Evolutionary conservation across 495 filamentous ascomycete species (phyloP), one percentile per base, ranked within the genome.

Genomic region (Aspergillus campestris): DNA sequence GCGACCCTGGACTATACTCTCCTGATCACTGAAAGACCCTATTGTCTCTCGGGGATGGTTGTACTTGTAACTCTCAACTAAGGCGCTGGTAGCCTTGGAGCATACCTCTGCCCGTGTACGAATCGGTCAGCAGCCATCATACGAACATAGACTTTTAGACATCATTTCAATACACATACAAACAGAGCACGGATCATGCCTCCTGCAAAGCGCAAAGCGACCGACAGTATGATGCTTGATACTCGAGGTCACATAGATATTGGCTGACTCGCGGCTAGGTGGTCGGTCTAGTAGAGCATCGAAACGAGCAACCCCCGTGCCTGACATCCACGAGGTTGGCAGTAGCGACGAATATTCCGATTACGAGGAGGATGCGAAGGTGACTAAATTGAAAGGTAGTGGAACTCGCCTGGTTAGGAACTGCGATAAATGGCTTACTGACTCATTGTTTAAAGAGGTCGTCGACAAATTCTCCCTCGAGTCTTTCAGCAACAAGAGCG

Each of bases 281-380:
- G 75, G 70, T 50, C 67, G 69, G 49, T 78, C 72, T 29, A 76
- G 74, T 40, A 77, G 74, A 54, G 71, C 70, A 7, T 84, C 83
- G 36, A 82, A 79, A 55, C 68, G 78, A 44, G 77, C 82, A 30
- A 86, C 83, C 13, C 84, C 84, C 6, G 81, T 83, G 34, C 75
- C 82, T 10, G 79, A 74, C 38, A 78, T 78, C 7, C 80, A 77
- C 31, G 78, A 80, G 35, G 67, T 87, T 42, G 80, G 70, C 50
- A 86, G 79, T 63, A 80, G 77, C 59, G 83, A 86, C 55, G 82
- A 86, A 48, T 80, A 80, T 52, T 82, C 77, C n/a, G 81, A 82
- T 3, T 77, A 75, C 8, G 74, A 72, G 29, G 70, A 78, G 8
- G 70, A 71, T 38, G 64, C 61, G 18, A 70, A 69, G 44, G 63